Evolutionary conservation across 2,329 filamentous ascomycete species (phyloP).

Genomic region (Penicillium sp.): DNA sequence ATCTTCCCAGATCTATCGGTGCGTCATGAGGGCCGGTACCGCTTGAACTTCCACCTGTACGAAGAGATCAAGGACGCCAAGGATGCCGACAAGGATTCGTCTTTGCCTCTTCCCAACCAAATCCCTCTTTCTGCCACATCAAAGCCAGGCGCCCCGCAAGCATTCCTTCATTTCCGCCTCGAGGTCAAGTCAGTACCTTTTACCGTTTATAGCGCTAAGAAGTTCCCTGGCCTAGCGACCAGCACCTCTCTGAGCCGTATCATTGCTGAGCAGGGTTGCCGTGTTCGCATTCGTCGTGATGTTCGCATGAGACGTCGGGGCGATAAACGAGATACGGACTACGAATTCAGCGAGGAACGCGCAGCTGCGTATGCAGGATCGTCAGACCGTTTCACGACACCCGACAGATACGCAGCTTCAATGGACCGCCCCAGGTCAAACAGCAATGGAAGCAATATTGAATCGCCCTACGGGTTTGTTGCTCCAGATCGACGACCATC

Average conservation of each 20-base stretch:
- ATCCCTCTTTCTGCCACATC: slow-evolving; percentile 27
- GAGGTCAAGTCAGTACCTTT: slow-evolving; percentile 88
- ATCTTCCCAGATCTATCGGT: slow-evolving; percentile 97
- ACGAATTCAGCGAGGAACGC: slow-evolving; percentile 62
- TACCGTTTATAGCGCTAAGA: slow-evolving; percentile 92
- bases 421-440: slow-evolving; percentile 58
- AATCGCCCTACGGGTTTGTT: slow-evolving; percentile 44
- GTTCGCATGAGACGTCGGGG: slow-evolving; percentile 86
- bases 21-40: slow-evolving; percentile 88
- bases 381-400: slow-evolving; percentile 50
- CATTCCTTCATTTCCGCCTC: slow-evolving; percentile 76
- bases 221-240: slow-evolving; percentile 89
- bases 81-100: slow-evolving; percentile 64
- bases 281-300: slow-evolving; percentile 91
- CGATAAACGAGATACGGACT: slow-evolving; percentile 64
- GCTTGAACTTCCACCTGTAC: slow-evolving; percentile 87
- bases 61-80: slow-evolving; percentile 86
- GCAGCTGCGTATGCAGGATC: slow-evolving; percentile 42
- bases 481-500: slow-evolving; percentile 50
- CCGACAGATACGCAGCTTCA: slow-evolving; percentile 49
- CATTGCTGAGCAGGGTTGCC: slow-evolving; percentile 94
- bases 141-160: slow-evolving; percentile 47
- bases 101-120: slow-evolving; percentile 40
- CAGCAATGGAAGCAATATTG: slow-evolving; percentile 56
- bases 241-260: slow-evolving; percentile 86